Base-by-base conservation (phyloP, 495 filamentous ascomycete genomes). In the Penicillium parvum region DNA sequence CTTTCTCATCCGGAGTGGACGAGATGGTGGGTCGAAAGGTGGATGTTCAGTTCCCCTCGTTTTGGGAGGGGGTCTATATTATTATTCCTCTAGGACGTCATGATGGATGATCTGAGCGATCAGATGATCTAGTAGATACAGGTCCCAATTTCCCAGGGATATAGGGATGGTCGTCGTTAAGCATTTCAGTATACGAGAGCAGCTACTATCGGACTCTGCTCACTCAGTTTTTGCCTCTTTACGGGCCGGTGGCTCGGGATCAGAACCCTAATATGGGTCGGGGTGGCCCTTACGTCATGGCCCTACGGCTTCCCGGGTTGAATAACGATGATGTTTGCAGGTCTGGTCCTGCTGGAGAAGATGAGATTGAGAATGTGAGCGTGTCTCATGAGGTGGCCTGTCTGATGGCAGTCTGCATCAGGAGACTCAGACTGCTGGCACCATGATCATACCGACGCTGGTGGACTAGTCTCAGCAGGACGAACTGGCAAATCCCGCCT, bases 11-110 rank as follows among this genome's bases (percentile, higher is more conserved):
- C 51, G 53, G 53, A 57, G 51, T 57, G 55, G 61, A 50, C 36
- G n/a, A n/a, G n/a, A n/a, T n/a, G 36, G 65, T 68, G 65, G 65
- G 61, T 68, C 63, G 51, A 43, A 28, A 32, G 25, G 63, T 66
- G 59, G 63, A 64, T 67, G 60, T 58, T 52, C 35, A 5, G 49
- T 51, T 53, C 61, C 64, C 61, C 58, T 58, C 47, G 49, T 55
- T 50, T 57, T 25, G 45, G 19, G 47, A 46, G 52, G 38, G 19
- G 25, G n/a, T n/a, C n/a, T n/a, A n/a, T n/a, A 38, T 32, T 49
- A 32, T 34, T 52, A 40, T 21, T 41, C 19, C 34, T 18, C 12
- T 8, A 3, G 36, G 21, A 50, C 51, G 51, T 52, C 47, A 55
- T 55, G 27, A 33, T 25, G 16, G 23, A 8, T 48, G 25, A 6